Conservation (phyloP, 257 asterid genomes). For the Nicotiana sylvestris region DNA sequence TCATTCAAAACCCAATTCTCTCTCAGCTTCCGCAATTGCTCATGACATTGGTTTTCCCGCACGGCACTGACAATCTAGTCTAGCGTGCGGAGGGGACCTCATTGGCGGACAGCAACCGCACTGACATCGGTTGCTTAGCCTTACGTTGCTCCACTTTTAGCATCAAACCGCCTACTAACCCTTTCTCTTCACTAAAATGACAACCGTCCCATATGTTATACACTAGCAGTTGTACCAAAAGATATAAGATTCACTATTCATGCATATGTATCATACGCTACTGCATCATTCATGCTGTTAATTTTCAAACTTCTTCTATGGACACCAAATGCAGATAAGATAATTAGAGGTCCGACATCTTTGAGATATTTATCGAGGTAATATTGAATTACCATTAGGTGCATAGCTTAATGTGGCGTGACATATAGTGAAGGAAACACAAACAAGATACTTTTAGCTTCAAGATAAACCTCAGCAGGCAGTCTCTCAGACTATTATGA, state of each 20-base stretch:
- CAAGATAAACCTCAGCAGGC: neutral
- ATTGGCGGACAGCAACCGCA: too few relatives aligned
- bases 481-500: neutral
- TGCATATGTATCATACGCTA: neutral
- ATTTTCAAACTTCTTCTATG: neutral
- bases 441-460: neutral
- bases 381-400: neutral
- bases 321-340: neutral
- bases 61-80: too few relatives aligned
- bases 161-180: neutral
- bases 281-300: neutral
- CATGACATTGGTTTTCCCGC: too few relatives aligned
- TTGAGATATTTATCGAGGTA: neutral
- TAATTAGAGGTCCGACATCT: neutral
- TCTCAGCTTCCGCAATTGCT: too few relatives aligned
- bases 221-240: neutral
- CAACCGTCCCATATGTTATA: neutral
- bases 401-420: neutral
- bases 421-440: conserved; percentile 5
- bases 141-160: neutral
- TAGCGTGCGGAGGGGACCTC: too few relatives aligned
- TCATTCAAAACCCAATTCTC: too few relatives aligned
- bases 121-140: too few relatives aligned
- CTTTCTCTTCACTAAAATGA: neutral
- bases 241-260: neutral